These are phyloP conservation scores for Lobosporangium transversale DNA, from an alignment of 192 early-diverging fungal genomes.

Conservation along the genomic window DNA sequence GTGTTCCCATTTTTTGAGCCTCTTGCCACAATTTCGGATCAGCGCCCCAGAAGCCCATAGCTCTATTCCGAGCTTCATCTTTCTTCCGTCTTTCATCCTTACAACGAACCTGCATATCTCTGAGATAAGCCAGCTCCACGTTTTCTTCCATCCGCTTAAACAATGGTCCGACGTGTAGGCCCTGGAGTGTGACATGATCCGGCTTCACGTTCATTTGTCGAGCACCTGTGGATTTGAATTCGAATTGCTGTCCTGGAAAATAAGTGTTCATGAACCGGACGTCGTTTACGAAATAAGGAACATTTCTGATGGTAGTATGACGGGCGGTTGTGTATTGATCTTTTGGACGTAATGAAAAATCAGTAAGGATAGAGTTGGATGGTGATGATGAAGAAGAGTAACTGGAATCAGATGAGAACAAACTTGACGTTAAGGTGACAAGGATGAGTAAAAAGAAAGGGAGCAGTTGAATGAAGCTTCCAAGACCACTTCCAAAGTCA, in stretches of 20 bases:
- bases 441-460: conserved; percentile 82
- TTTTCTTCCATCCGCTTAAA: conserved; percentile 54
- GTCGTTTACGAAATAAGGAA: conserved; percentile 86
- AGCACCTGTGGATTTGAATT: conserved; percentile 20
- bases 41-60: conserved; percentile 69
- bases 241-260: conserved; percentile 57
- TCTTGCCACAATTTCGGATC: conserved; percentile 71
- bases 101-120: conserved; percentile 72
- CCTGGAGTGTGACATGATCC: conserved; percentile 28
- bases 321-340: conserved; percentile 61
- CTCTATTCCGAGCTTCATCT: conserved; percentile 62
- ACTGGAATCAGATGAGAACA: conserved; percentile 56
- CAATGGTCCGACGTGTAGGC: conserved; percentile 22
- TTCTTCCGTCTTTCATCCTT: conserved; percentile 70
- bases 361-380: conserved; percentile 55
- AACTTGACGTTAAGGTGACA: conserved; percentile 74
- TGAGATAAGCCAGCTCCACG: conserved; percentile 77
- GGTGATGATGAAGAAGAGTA: conserved; percentile 2
- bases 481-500: conserved; percentile 25
- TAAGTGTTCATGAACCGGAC: conserved; percentile 35
- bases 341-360: conserved; percentile 71
- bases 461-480: conserved; percentile 76
- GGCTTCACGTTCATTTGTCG: conserved; percentile 23
- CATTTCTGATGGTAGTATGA: conserved; percentile 65
- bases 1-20: conserved; percentile 70